These are phyloP conservation scores for Nannizziopsis barbatae DNA, from an alignment of 2,329 filamentous ascomycete species.

Conservation along the genomic window DNA sequence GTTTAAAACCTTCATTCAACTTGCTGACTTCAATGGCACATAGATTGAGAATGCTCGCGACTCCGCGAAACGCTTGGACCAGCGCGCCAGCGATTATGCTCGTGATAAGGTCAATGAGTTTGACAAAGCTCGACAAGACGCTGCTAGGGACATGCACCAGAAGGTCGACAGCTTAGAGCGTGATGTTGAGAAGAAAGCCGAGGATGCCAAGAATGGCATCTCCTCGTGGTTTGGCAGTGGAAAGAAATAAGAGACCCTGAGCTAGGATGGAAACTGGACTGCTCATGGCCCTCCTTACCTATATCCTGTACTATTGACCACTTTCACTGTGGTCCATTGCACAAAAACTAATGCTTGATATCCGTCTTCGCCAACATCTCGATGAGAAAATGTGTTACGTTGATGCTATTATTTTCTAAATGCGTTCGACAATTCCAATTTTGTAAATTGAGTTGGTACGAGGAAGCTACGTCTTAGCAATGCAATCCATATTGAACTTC, in stretches of 20 bases:
- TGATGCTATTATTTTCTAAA: too few relatives aligned
- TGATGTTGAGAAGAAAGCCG: constrained; percentile 64
- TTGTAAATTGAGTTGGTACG: too few relatives aligned
- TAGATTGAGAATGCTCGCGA: constrained; percentile 52
- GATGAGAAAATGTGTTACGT: too few relatives aligned
- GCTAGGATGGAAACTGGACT: neutral
- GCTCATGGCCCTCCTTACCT: neutral
- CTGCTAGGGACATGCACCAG: constrained; percentile 40
- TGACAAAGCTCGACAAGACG: constrained; percentile 55
- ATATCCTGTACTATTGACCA: neutral
- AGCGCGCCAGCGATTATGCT: constrained; percentile 47
- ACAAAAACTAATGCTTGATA: too few relatives aligned
- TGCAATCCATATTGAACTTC: too few relatives aligned
- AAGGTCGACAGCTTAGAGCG: constrained; percentile 68
- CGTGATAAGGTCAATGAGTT: constrained; percentile 48
- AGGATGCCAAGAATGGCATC: constrained; percentile 73
- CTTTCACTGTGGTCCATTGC: too few relatives aligned
- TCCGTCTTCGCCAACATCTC: too few relatives aligned
- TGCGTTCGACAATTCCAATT: too few relatives aligned
- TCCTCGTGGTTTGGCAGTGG: constrained; percentile 72
- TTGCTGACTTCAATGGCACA: constrained; percentile 17
- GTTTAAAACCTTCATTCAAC: neutral
- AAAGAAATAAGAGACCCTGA: constrained; percentile 13
- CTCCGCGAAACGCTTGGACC: constrained; percentile 47
- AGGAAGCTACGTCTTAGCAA: too few relatives aligned